phyloP scores from a whole-genome alignment of 495 filamentous ascomycete species.

The Daldinia grandis region DNA sequence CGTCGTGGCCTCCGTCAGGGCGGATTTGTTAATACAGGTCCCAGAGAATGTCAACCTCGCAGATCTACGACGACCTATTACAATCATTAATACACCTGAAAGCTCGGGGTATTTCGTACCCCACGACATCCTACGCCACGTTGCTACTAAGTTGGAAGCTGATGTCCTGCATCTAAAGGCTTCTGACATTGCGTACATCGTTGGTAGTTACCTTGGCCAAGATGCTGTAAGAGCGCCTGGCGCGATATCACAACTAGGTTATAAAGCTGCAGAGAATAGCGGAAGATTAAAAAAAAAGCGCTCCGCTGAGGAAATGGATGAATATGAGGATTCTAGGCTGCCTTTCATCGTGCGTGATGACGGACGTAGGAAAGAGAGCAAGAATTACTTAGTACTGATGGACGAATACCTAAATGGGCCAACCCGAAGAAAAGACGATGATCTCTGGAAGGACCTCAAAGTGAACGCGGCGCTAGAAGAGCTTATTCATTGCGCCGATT shows the following conservation, averaged over 20 bases:
- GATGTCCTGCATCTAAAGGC: slow-evolving; percentile 82
- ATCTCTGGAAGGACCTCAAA: slow-evolving; percentile 56
- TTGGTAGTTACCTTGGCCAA: slow-evolving; percentile 77
- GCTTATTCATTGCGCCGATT: slow-evolving; percentile 46
- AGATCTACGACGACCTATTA: slow-evolving; percentile 48
- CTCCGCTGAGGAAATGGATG: slow-evolving; percentile 23
- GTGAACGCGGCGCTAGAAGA: slow-evolving; percentile 51
- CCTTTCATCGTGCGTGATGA: slow-evolving; percentile 25
- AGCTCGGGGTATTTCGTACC: slow-evolving; percentile 46
- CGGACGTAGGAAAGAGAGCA: slow-evolving; percentile 29
- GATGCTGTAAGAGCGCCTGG: slow-evolving; percentile 54
- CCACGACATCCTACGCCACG: slow-evolving; percentile 47
- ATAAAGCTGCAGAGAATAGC: slow-evolving; percentile 62
- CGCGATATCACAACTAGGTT: slow-evolving; percentile 67
- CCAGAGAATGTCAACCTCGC: slow-evolving; percentile 32
- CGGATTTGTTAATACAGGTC: slow-evolving; percentile 45
- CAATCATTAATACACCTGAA: slow-evolving; percentile 50
- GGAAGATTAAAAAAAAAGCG: slow-evolving; percentile 42
- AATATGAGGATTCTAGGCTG: background rate
- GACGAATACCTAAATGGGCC: slow-evolving; percentile 37
- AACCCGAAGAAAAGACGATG: slow-evolving; percentile 42
- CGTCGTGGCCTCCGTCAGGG: slow-evolving; percentile 47
- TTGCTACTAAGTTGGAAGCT: slow-evolving; percentile 69
- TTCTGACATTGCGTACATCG: slow-evolving; percentile 80
- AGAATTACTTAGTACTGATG: slow-evolving; percentile 36